A percentile compares a stretch with the other conserved stretches of the same genome.
Evolutionary conservation across 2,329 filamentous ascomycete species (phyloP).

Genomic region (Colletotrichum camelliae): DNA sequence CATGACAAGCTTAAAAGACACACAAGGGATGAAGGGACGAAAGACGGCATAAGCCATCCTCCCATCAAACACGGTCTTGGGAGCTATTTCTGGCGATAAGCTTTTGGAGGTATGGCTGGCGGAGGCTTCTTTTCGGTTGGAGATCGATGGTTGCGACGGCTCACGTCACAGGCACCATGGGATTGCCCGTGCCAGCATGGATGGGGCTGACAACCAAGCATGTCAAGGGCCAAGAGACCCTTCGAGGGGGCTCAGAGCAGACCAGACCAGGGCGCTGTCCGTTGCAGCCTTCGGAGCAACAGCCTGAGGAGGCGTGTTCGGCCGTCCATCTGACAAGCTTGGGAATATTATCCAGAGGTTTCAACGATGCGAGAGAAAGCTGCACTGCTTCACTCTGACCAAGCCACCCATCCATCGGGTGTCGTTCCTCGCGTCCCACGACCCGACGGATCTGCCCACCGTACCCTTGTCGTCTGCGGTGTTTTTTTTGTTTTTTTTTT

Average conservation of each 20-base stretch:
- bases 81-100: constrained; percentile 19
- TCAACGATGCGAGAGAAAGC: neutral
- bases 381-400: neutral
- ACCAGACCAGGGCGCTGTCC: neutral
- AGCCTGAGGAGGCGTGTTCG: neutral
- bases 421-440: neutral
- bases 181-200: constrained; percentile 12
- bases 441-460: constrained; percentile 2
- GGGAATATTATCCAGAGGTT: neutral
- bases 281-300: constrained; percentile 9
- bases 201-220: constrained; percentile 2
- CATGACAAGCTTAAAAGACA: constrained; percentile 18
- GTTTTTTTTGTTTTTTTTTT: neutral
- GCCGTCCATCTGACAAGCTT: neutral
- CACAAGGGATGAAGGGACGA: constrained; percentile 8
- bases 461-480: neutral
- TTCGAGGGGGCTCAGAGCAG: neutral
- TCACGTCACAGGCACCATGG: constrained; percentile 18
- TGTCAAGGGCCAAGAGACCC: neutral
- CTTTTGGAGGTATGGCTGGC: constrained; percentile 10
- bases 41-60: neutral
- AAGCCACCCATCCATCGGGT: neutral
- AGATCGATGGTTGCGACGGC: constrained; percentile 21
- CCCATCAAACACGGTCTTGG: neutral
- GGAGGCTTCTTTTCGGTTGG: neutral